These are phyloP conservation scores for Marasmius sp. DNA, from an alignment of 1,284 basidiomycete species.

Conservation along the genomic window DNA sequence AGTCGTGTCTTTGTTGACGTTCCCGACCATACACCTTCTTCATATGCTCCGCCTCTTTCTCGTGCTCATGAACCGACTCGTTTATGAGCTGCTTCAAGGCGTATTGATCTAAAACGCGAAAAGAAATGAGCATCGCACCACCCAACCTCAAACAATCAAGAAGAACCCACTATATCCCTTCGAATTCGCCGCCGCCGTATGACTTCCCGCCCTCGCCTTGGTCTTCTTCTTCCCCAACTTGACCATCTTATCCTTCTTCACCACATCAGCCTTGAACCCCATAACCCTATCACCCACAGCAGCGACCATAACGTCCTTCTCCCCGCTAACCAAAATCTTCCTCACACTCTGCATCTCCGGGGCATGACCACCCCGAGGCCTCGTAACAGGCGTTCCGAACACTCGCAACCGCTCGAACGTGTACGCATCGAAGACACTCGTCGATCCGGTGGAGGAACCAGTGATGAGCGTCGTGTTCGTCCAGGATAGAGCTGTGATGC, in stretches of 20 bases:
- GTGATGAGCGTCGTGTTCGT: conserved; percentile 58
- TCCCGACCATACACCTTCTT: conserved; percentile 45
- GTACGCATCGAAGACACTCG: conserved; percentile 68
- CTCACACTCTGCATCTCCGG: conserved; percentile 41
- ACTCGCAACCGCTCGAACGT: conserved; percentile 55
- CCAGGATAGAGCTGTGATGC: conserved; percentile 64
- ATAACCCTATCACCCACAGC: conserved; percentile 64
- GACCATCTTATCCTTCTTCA: conserved; percentile 33
- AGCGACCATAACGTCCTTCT: conserved; percentile 63
- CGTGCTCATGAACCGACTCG: conserved; percentile 56
- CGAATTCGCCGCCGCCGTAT: conserved; percentile 22
- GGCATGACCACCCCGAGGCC: conserved; percentile 23
- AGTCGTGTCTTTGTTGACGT: conserved; percentile 53
- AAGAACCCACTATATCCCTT: conserved; percentile 54
- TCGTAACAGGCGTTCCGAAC: conserved; percentile 49
- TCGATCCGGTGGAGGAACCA: conserved; percentile 63
- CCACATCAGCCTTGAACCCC: conserved; percentile 66
- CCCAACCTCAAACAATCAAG: conserved; percentile 4
- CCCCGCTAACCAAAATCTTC: conserved; percentile 58
- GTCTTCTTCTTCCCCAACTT: conserved; percentile 35
- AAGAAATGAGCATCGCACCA: conserved; percentile 18
- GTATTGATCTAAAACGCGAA: conserved; percentile 55
- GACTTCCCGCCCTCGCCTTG: conserved; percentile 16
- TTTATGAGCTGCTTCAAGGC: conserved; percentile 67
- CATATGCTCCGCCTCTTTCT: conserved; percentile 42